Evolutionary conservation across 176 grass and related monocot species (phyloP), one percentile per base, ranked within the genome.

Genomic region (Triticum urartu): DNA sequence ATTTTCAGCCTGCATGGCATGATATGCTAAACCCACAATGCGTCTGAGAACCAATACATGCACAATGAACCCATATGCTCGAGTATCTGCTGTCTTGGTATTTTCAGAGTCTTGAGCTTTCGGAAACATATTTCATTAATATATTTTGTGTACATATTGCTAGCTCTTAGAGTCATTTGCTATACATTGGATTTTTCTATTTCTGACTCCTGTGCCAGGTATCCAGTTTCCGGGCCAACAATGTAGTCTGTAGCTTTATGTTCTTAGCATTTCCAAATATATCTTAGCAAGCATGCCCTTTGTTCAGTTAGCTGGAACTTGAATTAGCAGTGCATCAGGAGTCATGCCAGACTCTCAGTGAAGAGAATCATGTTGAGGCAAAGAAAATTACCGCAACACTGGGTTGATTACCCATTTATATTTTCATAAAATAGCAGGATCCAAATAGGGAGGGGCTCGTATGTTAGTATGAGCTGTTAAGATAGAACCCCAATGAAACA

Each of bases 331-430:
- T 47, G 35, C 14, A 24, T 78, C 32, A 62, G 4, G 3, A 75
- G 3, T 83, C 1, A 3, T 70, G 54, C 15, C 9, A 45, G 60
- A 65, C 6, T 79, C 50, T 59, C 25, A 25, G 34, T 56, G 72
- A 39, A 77, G 25, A 80, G 52, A 75, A 40, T 54, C 22, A 0
- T 65, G n/a, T 25, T 52, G 10, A 66, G 59, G 79, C 22, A 42
- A 69, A 75, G 3, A 77, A 83, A 68, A 78, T 21, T 6, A 73
- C 72, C n/a, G 36, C 67, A 80, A 36, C 68, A 72, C 52, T 64
- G 39, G 67, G 7, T 50, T 42, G 15, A 63, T 62, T 30, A 64
- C 32, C 32, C 28, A 63, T 54, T 52, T 72, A 36, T 78, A 63
- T 78, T 84, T 59, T 72, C 39, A 0, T 84, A 35, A 64, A 60